Conservation (phyloP, 495 filamentous ascomycete species). For the Annulohypoxylon stygium region DNA sequence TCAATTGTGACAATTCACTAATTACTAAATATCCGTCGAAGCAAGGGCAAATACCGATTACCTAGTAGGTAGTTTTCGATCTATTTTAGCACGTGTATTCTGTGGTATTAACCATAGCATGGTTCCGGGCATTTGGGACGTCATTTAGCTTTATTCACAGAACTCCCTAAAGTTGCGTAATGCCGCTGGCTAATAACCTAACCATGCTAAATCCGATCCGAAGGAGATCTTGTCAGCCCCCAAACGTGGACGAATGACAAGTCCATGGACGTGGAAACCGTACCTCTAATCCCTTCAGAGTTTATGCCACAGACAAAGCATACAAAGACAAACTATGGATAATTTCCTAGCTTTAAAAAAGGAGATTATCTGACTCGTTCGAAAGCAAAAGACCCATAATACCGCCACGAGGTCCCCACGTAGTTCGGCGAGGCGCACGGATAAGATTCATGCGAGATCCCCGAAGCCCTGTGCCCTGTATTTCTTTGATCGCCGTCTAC, state of each 20-base stretch:
- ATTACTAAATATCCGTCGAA: not conserved
- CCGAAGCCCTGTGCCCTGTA: slow-evolving; percentile 24
- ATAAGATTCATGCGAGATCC: slow-evolving; percentile 42
- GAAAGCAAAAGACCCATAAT: slow-evolving; percentile 34
- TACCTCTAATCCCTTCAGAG: not conserved
- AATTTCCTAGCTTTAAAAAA: slow-evolving; percentile 8
- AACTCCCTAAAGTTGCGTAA: not conserved
- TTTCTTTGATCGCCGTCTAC: slow-evolving; percentile 39
- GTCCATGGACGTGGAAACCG: not conserved
- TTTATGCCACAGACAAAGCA: slow-evolving; percentile 8
- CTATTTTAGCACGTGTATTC: slow-evolving; percentile 27
- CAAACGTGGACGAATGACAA: slow-evolving; percentile 4
- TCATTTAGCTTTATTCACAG: not conserved
- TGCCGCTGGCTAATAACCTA: not conserved
- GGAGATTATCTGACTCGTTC: slow-evolving; percentile 23
- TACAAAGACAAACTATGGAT: not conserved
- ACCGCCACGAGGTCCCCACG: slow-evolving; percentile 30
- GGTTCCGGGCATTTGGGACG: slow-evolving; percentile 15
- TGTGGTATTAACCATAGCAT: slow-evolving; percentile 2
- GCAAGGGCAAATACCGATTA: not conserved
- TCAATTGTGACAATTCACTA: not conserved
- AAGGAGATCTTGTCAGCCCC: not conserved
- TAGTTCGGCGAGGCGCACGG: slow-evolving; percentile 46
- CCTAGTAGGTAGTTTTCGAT: slow-evolving; percentile 2
- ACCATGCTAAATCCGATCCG: not conserved